Evolutionary conservation across 1,284 basidiomycete genomes (phyloP).

Genomic region (Peniophora sp.): DNA sequence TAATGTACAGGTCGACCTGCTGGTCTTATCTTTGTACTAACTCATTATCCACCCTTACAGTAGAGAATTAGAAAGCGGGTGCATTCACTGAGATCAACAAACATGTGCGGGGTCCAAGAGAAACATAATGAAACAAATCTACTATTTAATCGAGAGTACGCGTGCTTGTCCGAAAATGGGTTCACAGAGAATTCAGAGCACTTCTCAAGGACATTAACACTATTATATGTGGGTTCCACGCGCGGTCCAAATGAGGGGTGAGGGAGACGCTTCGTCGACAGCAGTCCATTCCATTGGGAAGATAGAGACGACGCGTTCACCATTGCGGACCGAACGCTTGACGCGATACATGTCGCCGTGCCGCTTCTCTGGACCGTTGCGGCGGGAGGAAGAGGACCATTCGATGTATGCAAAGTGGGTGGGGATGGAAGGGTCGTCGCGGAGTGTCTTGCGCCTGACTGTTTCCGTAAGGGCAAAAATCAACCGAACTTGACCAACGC

Average conservation of each 20-base stretch:
- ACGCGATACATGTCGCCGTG: slow-evolving; percentile 16
- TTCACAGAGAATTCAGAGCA: slow-evolving; percentile 20
- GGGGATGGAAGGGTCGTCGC: neutral
- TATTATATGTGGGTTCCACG: slow-evolving; percentile 17
- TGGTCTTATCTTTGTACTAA: too few relatives aligned
- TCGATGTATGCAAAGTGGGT: slow-evolving; percentile 14
- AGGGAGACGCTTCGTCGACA: slow-evolving; percentile 20
- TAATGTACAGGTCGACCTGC: too few relatives aligned
- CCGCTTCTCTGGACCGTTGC: slow-evolving; percentile 6
- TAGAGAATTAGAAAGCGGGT: too few relatives aligned
- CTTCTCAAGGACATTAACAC: slow-evolving; percentile 19
- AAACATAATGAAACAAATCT: too few relatives aligned
- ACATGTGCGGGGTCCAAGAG: too few relatives aligned
- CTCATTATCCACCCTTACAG: too few relatives aligned
- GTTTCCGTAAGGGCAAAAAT: slow-evolving; percentile 20
- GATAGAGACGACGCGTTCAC: slow-evolving; percentile 11
- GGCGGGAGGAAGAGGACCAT: slow-evolving; percentile 16
- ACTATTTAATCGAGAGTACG: slow-evolving; percentile 8
- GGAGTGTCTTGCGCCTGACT: slow-evolving; percentile 2
- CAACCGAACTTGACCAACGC: slow-evolving; percentile 9
- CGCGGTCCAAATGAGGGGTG: slow-evolving; percentile 2
- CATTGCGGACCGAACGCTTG: slow-evolving; percentile 6
- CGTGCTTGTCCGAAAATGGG: slow-evolving; percentile 15
- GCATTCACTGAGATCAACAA: too few relatives aligned
- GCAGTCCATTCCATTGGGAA: slow-evolving; percentile 14